phyloP scores from a whole-genome alignment of 768 basidiomycete species.

The Hortiboletus flavorubellus region DNA sequence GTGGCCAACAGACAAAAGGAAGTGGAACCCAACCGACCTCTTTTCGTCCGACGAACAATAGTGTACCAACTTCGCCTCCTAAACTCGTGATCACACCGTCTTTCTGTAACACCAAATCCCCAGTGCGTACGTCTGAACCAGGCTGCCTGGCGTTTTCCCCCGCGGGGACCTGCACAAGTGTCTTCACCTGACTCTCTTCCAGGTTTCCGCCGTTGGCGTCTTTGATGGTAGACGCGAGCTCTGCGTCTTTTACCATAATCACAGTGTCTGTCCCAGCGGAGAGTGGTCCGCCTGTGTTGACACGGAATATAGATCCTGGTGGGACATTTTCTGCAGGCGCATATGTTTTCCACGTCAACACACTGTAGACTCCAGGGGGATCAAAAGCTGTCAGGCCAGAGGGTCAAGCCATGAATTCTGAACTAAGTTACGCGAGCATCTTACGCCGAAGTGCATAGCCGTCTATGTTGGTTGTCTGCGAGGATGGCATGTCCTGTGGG shows the following conservation, averaged over 20 bases:
- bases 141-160: constrained; percentile 73
- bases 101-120: constrained; percentile 61
- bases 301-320: constrained; percentile 47
- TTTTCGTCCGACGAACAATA: constrained; percentile 73
- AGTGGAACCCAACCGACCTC: constrained; percentile 43
- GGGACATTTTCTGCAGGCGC: constrained; percentile 37
- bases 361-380: constrained; percentile 61
- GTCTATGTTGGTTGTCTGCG: constrained; percentile 78
- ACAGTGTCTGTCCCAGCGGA: constrained; percentile 74
- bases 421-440: constrained; percentile 11
- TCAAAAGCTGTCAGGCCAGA: constrained; percentile 48
- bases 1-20: background rate
- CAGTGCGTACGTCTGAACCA: constrained; percentile 69
- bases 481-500: constrained; percentile 57
- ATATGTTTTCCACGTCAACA: constrained; percentile 54
- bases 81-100: constrained; percentile 58
- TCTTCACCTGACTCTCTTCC: constrained; percentile 73
- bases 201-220: constrained; percentile 38
- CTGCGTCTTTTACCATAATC: constrained; percentile 93
- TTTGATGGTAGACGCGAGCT: constrained; percentile 52
- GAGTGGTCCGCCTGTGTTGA: constrained; percentile 85
- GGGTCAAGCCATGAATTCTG: background rate
- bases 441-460: constrained; percentile 80
- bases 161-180: constrained; percentile 53
- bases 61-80: constrained; percentile 82